Evolutionary conservation across 805 yeast genomes (phyloP), one percentile per base, ranked within the genome.

Genomic region (Candida xiaguanensis): DNA sequence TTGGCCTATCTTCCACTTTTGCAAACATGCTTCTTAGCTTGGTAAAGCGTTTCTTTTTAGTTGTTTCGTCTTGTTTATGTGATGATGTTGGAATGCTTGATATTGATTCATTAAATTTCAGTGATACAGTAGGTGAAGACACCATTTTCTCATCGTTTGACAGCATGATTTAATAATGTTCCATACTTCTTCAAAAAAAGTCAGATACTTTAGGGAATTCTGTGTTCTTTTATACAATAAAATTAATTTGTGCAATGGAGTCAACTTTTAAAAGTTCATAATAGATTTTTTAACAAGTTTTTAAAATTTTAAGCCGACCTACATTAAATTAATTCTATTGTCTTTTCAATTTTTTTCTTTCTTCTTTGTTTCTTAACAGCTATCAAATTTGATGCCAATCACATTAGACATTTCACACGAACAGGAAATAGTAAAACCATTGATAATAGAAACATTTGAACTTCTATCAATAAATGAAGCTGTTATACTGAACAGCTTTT

Each of bases 1-100:
- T 64, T 16, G 66, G 66, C 34, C 70, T 41, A 28, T 66, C 72
- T 42, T 66, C 72, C 35, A 53, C 45, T 36, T 56, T 60, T 32
- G 58, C 61, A 28, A 63, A 56, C 32, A 61, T 39, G 27, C 43
- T 46, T 17, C 38, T 41, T 12, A 33, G 22, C 23, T 39, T 40
- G 15, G 35, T 26, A 34, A 36, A 36, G 14, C 29, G 26, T 16
- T 34, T 33, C 20, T 39, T 39, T 4, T 12, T 35, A 13, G 26
- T 11, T 16, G 17, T 25, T 15, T 28, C 19, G 5, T 14, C 13
- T 13, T 23, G n/a, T 19, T 19, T 19, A 8, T 23, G 5, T 18
- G 19, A 4, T 26, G 31, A 16, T 8, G 31, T 5, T 27, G 16
- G 31, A 11, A 26, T 7, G 14, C 26, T 27, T 19, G 32, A 34